phyloP scores from a whole-genome alignment of 2,329 filamentous ascomycete species.

The Byssochlamys sp. region DNA sequence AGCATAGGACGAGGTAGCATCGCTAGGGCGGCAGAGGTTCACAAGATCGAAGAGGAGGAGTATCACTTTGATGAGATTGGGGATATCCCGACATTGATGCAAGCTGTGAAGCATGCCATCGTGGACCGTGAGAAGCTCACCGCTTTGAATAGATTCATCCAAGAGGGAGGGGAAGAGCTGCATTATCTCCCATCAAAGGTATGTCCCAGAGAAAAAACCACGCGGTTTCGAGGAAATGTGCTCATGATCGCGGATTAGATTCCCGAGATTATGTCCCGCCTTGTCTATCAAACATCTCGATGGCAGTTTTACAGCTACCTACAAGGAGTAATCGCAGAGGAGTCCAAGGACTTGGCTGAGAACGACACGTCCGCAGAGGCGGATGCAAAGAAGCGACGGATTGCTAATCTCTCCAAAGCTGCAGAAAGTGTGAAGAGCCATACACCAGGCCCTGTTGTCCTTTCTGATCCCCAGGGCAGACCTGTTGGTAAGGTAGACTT shows the following conservation, averaged over 20 bases:
- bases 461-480: constrained; percentile 56
- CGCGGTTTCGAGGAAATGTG: constrained; percentile 1
- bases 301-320: constrained; percentile 65
- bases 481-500: constrained; percentile 18
- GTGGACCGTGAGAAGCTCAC: constrained; percentile 91
- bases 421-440: constrained; percentile 69
- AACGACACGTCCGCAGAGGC: constrained; percentile 26
- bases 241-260: constrained; percentile 42
- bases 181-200: constrained; percentile 59
- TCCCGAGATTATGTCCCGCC: constrained; percentile 73
- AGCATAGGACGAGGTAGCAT: constrained; percentile 19
- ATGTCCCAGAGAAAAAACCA: neutral
- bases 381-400: constrained; percentile 39
- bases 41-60: constrained; percentile 38
- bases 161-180: constrained; percentile 65
- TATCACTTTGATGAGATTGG: constrained; percentile 44
- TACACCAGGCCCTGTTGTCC: constrained; percentile 72
- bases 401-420: constrained; percentile 63
- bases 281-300: constrained; percentile 82
- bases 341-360: constrained; percentile 31
- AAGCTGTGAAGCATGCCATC: constrained; percentile 55
- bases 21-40: neutral
- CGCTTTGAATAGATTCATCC: constrained; percentile 70
- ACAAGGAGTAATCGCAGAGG: constrained; percentile 51
- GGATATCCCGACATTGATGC: constrained; percentile 61